Base-by-base conservation (phyloP, 192 early-diverging fungal species). In the Linnemannia hyalina region DNA sequence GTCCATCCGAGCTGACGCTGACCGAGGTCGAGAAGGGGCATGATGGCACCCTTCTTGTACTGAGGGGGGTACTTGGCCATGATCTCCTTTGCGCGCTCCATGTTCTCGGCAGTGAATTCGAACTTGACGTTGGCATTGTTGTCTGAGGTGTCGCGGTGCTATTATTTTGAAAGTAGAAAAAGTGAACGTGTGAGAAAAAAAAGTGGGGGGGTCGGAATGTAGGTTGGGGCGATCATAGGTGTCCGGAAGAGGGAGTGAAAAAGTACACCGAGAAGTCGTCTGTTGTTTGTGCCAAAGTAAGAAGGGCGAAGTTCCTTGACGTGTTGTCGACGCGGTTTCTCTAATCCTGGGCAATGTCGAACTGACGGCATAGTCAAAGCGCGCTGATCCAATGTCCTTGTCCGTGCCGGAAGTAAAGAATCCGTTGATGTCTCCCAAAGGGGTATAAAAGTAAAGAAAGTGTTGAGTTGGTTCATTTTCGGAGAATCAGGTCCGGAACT, bases 21-120 rank as follows among this genome's bases (percentile, higher is more conserved):
- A 68, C 94, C 98, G 65, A 99, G 88, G 83, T 99, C 97, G 72
- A 99, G 91, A 42, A 99, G 91, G 18, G 98, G 98, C 89, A 98
- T 97, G 87, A 96, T 95, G 46, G 98, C 98, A 18, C 94, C 97
- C 94, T 98, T 98, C 90, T 99, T 99, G 92, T 99, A 99, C 89
- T 99, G 97, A 54, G 96, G 92, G 71, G 98, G 98, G 84, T 99
- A 99, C 85, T 97, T 97, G 75, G 92, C 93, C 57, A 99, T 90
- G 63, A 99, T 97, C 80, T 94, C 96, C 72, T 94, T 84, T 23
- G 97, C 97, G 35, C 96, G 92, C 76, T 93, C 89, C 78, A 92
- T 80, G 91, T 96, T 97, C 73, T 96, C 95, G 4, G 93, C 42
- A 55, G 91, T 93, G 88, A 99, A 98, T 87, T 96, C 95, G 81